These are phyloP conservation scores for Synchytrium microbalum DNA, from an alignment of 371 early-diverging fungal genomes.

Conservation along the genomic window DNA sequence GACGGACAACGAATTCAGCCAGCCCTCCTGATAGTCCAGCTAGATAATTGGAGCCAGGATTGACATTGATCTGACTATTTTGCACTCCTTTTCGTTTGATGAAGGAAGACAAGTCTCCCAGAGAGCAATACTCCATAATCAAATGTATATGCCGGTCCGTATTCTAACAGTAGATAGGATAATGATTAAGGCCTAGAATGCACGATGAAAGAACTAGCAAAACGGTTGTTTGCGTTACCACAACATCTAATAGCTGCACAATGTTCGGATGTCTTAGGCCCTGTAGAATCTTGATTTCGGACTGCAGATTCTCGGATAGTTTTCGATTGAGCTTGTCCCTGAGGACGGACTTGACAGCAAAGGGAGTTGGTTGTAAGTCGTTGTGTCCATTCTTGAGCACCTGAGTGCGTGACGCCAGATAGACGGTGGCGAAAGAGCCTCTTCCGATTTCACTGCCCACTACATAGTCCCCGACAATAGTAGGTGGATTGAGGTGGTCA, in stretches of 20 bases:
- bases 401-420: conserved; percentile 48
- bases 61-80: neutral
- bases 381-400: conserved; percentile 33
- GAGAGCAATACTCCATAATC: conserved; percentile 88
- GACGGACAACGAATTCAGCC: conserved; percentile 63
- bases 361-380: conserved; percentile 18
- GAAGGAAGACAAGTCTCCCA: conserved; percentile 85
- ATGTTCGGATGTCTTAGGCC: conserved; percentile 74
- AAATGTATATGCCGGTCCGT: conserved; percentile 82
- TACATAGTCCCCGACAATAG: conserved; percentile 61
- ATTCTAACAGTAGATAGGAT: conserved; percentile 47
- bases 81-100: conserved; percentile 57
- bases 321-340: conserved; percentile 79
- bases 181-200: conserved; percentile 2
- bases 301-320: conserved; percentile 81
- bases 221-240: conserved; percentile 38
- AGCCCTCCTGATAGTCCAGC: conserved; percentile 59
- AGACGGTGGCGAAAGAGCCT: conserved; percentile 94
- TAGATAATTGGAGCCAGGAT: too few relatives aligned
- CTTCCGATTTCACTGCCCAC: conserved; percentile 73
- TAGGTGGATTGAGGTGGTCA: too few relatives aligned
- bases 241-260: conserved; percentile 62
- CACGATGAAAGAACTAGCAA: conserved; percentile 7
- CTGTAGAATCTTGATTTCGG: conserved; percentile 85
- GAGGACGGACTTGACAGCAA: conserved; percentile 85